These are phyloP conservation scores for Ogataea zsoltii DNA, from an alignment of 805 yeast genomes.

Conservation along the genomic window DNA sequence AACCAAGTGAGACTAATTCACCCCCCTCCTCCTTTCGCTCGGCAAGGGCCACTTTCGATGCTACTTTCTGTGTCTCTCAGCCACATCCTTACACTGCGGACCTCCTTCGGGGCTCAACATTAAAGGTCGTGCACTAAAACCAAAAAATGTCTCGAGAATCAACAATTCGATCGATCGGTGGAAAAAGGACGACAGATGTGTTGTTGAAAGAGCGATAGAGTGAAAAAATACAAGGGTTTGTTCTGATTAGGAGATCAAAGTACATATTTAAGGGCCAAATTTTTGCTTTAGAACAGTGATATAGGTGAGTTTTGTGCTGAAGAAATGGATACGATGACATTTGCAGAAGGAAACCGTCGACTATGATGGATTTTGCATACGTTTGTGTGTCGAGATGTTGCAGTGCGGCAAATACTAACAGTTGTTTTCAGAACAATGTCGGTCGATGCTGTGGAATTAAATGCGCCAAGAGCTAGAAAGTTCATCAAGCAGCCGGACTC, in stretches of 20 bases:
- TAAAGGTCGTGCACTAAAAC: constrained; percentile 3
- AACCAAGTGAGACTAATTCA: too few relatives aligned
- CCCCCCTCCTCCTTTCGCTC: too few relatives aligned
- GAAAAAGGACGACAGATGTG: constrained; percentile 6
- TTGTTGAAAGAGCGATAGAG: constrained; percentile 7
- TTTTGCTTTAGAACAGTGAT: not conserved
- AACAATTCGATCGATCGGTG: constrained; percentile 7
- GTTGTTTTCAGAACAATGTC: constrained; percentile 13
- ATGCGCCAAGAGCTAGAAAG: constrained; percentile 39
- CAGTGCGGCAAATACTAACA: constrained; percentile 3
- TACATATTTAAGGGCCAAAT: not conserved
- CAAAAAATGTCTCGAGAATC: constrained; percentile 4
- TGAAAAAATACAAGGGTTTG: not conserved
- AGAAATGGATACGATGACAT: not conserved
- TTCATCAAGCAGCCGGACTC: constrained; percentile 77
- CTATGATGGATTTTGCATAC: too few relatives aligned
- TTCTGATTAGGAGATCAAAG: not conserved
- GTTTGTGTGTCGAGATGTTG: too few relatives aligned
- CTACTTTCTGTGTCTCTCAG: too few relatives aligned
- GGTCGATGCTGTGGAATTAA: constrained; percentile 22
- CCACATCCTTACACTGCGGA: too few relatives aligned
- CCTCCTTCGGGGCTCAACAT: not conserved
- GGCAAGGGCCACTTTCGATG: too few relatives aligned
- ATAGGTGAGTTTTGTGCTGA: not conserved
- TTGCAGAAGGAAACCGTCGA: not conserved